Conservation (phyloP, 2,329 filamentous ascomycete species). For the Verticillium nonalfalfae region DNA sequence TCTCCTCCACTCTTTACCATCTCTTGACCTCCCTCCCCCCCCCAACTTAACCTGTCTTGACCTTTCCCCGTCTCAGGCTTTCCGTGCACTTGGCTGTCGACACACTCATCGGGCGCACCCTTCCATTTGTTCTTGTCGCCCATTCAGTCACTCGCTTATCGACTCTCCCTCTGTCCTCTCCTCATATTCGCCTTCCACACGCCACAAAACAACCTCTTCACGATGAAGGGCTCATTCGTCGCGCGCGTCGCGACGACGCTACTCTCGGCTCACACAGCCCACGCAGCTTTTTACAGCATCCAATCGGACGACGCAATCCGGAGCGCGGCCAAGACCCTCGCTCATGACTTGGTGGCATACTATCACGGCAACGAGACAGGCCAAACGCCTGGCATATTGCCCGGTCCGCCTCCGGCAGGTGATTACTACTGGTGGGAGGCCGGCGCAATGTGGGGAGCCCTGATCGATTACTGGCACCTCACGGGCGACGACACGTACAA, state of each 20-base stretch:
- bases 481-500: conserved; percentile 62
- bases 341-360: conserved; percentile 42
- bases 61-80: not conserved
- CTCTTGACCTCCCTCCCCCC: not conserved
- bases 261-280: not conserved
- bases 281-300: not conserved
- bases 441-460: conserved; percentile 60
- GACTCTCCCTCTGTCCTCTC: not conserved
- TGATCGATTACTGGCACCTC: conserved; percentile 65
- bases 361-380: conserved; percentile 46
- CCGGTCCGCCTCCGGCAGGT: conserved; percentile 45
- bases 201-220: not conserved
- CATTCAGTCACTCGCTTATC: not conserved
- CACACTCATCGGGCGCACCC: not conserved
- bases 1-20: not conserved
- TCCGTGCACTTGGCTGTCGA: not conserved
- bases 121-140: not conserved
- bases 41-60: not conserved
- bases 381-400: conserved; percentile 48
- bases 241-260: not conserved
- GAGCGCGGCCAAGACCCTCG: conserved; percentile 36
- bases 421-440: conserved; percentile 73
- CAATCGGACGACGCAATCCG: conserved; percentile 30
- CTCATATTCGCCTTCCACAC: not conserved
- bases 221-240: not conserved